Evolutionary conservation across 768 basidiomycete genomes (phyloP).

Genomic region (Mycena chlorophos): DNA sequence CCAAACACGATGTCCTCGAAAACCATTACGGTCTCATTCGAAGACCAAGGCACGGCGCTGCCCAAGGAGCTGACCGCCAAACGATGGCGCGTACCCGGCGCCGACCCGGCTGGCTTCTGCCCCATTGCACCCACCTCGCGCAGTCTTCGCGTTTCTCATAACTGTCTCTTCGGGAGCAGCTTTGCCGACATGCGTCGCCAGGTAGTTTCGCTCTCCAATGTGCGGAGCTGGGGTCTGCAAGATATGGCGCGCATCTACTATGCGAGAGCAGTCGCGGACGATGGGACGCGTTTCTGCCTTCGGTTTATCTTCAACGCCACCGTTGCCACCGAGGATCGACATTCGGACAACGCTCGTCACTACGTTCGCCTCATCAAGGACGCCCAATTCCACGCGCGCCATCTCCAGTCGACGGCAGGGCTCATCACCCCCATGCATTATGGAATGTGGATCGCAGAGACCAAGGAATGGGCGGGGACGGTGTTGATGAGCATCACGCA

Average conservation of each 20-base stretch:
- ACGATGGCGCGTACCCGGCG: background rate
- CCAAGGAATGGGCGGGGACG: conserved; percentile 8
- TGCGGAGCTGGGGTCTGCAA: background rate
- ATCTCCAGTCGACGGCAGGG: background rate
- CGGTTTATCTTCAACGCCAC: conserved; percentile 8
- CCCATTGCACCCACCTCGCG: background rate
- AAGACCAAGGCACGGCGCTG: too few relatives aligned
- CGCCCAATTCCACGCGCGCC: conserved; percentile 5
- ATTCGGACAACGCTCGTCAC: background rate
- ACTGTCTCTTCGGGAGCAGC: background rate
- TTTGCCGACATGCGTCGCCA: background rate
- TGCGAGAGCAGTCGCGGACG: background rate
- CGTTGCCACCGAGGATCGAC: background rate
- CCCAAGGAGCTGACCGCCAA: background rate
- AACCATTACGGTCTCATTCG: too few relatives aligned
- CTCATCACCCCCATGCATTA: background rate
- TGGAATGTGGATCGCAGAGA: conserved; percentile 11
- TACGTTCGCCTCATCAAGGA: conserved; percentile 3
- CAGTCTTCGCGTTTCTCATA: background rate
- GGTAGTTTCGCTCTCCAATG: background rate
- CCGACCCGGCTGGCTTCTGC: background rate
- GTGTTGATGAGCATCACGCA: conserved; percentile 10
- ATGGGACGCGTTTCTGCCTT: background rate
- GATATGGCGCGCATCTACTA: background rate
- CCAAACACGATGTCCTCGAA: too few relatives aligned